Evolutionary conservation across 2,329 filamentous ascomycete genomes (phyloP), one percentile per base, ranked within the genome.

Genomic region (Cladosporium phlei): DNA sequence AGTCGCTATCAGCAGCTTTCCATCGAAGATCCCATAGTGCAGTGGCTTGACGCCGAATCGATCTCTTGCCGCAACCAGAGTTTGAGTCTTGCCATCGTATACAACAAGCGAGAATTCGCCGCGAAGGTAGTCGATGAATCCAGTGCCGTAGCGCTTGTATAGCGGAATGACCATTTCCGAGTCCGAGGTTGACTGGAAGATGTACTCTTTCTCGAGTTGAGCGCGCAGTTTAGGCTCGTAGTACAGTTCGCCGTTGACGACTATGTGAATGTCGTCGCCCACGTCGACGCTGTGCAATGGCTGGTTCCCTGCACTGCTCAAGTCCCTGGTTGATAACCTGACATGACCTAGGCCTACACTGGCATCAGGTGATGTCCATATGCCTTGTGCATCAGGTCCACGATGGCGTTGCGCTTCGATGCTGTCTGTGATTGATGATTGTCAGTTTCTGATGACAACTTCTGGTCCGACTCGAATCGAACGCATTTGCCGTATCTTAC

Each of bases 101-200:
- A 37, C 10, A 22, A 37, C 20, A n/a, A 37, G 34, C 20, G 34
- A 37, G 34, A 37, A 37, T 14, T 37, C 34, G 19, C 34, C 34
- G 10, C 34, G 34, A 14, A 37, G 34, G 4, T 24, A 10, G 2
- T 10, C 8, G 10, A 37, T 10, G 12, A 37, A 25, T 12, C 4
- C 20, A 14, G 34, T 37, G 11, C 34, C 34, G 20, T 22, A 37
- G 3, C 10, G 12, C 20, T 37, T 37, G 34, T 37, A 37, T 20
- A 37, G 20, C 10, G 34, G 10, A 14, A 37, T 37, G 11, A 24
- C 34, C 19, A 37, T 37, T 20, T 37, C 34, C 11, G 34, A 37
- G 20, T 37, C 34, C 4, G 34, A 37, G n/a, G 34, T 37, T 1
- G 34, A 37, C 6, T 10, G 10, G 19, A 37, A 37, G 2, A 5